Evolutionary conservation across 1,139 yeast genomes (phyloP).

Genomic region (Spathaspora sp.): DNA sequence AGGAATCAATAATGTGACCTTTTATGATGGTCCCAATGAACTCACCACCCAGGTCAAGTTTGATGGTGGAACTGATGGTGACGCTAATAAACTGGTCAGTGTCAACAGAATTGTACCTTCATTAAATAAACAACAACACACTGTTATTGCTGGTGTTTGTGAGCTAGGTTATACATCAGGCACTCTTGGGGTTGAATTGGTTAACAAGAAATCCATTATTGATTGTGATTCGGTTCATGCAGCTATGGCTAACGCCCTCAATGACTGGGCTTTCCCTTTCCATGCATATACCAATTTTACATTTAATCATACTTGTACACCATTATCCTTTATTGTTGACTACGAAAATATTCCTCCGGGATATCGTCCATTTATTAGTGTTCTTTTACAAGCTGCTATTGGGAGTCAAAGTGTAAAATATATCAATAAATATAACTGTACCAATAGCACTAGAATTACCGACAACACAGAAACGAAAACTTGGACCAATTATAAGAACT

Average conservation of each 20-base stretch:
- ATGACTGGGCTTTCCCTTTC: conserved; percentile 21
- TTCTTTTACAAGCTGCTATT: conserved; percentile 9
- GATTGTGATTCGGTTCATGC: conserved; percentile 22
- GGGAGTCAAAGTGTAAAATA: background rate
- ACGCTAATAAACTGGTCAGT: background rate
- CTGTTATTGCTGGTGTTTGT: conserved; percentile 20
- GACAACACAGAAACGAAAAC: too few relatives aligned
- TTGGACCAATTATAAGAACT: too few relatives aligned
- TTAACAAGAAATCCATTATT: conserved; percentile 5
- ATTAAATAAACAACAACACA: conserved; percentile 13
- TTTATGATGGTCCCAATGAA: conserved; percentile 25
- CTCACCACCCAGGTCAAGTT: conserved; percentile 18
- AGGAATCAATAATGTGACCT: conserved; percentile 27
- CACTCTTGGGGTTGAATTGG: conserved; percentile 17
- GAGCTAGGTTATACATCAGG: conserved; percentile 21
- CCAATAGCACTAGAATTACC: conserved; percentile 2
- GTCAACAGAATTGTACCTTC: conserved; percentile 13
- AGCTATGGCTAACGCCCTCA: conserved; percentile 19
- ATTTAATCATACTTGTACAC: conserved; percentile 16
- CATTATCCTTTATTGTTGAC: conserved; percentile 11
- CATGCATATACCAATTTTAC: conserved; percentile 1
- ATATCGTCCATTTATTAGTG: conserved; percentile 27
- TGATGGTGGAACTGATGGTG: conserved; percentile 18
- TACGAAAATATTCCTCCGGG: conserved; percentile 27
- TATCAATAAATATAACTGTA: conserved; percentile 10